Conservation (phyloP, 1,139 yeast species). For the Debaryomyces singareniensis region DNA sequence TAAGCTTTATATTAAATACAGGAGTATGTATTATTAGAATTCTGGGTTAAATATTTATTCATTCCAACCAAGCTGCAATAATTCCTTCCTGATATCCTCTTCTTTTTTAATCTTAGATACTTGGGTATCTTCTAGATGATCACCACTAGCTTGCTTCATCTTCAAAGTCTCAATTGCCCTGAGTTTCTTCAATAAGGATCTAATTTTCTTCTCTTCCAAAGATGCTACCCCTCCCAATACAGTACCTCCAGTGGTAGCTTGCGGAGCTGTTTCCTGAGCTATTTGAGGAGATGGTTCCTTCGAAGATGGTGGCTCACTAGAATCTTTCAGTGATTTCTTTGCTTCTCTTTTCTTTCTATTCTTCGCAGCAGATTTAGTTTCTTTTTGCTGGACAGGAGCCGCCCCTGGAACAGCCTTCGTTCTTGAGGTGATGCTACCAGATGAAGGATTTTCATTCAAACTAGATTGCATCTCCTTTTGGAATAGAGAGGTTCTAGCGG, state of each 20-base stretch:
- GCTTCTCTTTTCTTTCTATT: constrained; percentile 78
- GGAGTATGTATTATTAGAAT: neutral
- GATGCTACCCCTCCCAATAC: constrained; percentile 60
- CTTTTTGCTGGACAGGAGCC: constrained; percentile 32
- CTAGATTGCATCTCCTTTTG: constrained; percentile 45
- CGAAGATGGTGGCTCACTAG: constrained; percentile 10
- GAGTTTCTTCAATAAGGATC: constrained; percentile 84
- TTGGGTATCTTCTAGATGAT: constrained; percentile 88
- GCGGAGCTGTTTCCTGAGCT: constrained; percentile 12
- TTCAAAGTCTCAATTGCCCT: constrained; percentile 90
- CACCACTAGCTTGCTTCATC: constrained; percentile 79
- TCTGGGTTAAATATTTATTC: constrained; percentile 11
- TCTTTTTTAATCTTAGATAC: constrained; percentile 84
- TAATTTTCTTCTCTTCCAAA: constrained; percentile 84
- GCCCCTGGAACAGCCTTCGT: constrained; percentile 38
- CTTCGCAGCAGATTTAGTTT: constrained; percentile 62
- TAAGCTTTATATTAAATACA: neutral
- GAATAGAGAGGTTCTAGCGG: constrained; percentile 44
- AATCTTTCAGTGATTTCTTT: constrained; percentile 26
- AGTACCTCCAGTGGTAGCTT: constrained; percentile 16
- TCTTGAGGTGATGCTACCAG: constrained; percentile 14
- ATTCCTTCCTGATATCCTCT: constrained; percentile 67
- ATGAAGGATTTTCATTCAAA: constrained; percentile 18
- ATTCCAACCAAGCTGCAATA: constrained; percentile 68
- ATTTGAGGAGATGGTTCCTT: constrained; percentile 11